These are phyloP conservation scores for Wallacemonas sp. DNA, from an alignment of 208 protist genomes.

Conservation along the genomic window DNA sequence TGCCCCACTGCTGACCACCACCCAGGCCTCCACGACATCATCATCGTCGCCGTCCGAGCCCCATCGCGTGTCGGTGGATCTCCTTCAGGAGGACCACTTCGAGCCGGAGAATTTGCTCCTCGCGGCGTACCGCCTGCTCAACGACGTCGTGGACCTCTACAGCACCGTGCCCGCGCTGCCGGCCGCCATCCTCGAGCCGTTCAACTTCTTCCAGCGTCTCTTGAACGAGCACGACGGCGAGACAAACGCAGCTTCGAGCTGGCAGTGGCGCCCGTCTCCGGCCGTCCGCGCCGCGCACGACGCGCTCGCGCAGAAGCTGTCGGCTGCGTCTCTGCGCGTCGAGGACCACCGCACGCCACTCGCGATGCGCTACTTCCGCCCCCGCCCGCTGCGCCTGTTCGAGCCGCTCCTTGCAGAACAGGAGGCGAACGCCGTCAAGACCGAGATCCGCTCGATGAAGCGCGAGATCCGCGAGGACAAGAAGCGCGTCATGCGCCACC, in stretches of 20 bases:
- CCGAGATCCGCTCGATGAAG: conserved; percentile 67
- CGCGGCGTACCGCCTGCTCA: conserved; percentile 68
- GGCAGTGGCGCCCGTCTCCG: conserved; percentile 34
- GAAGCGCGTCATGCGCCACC: conserved; percentile 81
- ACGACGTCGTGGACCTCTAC: conserved; percentile 46
- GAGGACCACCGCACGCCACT: conserved; percentile 63
- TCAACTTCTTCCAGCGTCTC: conserved; percentile 43
- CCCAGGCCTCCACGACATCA: too few species aligned
- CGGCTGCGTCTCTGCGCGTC: conserved; percentile 18
- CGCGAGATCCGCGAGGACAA: conserved; percentile 80
- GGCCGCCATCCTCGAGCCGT: conserved; percentile 46
- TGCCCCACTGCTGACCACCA: conserved; percentile 25
- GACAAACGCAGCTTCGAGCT: not conserved
- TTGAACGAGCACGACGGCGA: not conserved
- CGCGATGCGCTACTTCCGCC: conserved; percentile 84
- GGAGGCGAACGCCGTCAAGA: conserved; percentile 55
- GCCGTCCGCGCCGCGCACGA: conserved; percentile 51
- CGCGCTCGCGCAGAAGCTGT: conserved; percentile 33
- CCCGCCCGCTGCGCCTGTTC: conserved; percentile 81
- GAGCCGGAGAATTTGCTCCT: conserved; percentile 38
- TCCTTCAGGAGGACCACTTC: conserved; percentile 35
- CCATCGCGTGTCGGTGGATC: conserved; percentile 24
- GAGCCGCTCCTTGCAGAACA: conserved; percentile 74
- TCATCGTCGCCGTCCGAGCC: not conserved
- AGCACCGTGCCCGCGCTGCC: conserved; percentile 52